Percentiles rank a stretch among this genome's conserved stretches.
Evolutionary conservation across 1,284 basidiomycete genomes (phyloP).

Genomic region (Gymnopus androsaceus): DNA sequence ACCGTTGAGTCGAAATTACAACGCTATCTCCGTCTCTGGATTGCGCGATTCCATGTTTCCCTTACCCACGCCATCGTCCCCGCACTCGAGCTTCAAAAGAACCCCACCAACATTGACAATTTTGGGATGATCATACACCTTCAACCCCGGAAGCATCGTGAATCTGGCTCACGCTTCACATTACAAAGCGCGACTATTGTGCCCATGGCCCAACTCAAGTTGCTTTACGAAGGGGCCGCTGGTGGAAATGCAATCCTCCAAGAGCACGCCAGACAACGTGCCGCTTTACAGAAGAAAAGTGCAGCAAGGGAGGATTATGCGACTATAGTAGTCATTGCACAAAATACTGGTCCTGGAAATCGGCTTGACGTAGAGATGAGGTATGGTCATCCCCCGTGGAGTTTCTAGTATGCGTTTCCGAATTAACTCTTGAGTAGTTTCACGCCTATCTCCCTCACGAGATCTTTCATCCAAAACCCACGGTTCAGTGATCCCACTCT

Average conservation of each 20-base stretch:
- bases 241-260: not conserved
- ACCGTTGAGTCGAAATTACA: not conserved
- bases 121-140: not conserved
- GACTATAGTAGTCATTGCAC: slow-evolving; percentile 1
- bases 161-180: not conserved
- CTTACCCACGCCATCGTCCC: not conserved
- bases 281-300: not conserved
- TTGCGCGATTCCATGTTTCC: not conserved
- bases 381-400: no score
- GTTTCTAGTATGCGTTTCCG: no score
- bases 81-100: not conserved
- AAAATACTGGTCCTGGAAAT: not conserved
- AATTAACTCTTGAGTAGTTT: no score
- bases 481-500: no score
- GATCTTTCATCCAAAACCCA: no score
- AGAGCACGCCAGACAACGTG: not conserved
- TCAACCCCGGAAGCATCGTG: not conserved
- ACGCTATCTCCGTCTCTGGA: not conserved
- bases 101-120: not conserved
- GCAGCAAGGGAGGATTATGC: not conserved
- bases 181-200: not conserved
- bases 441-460: no score
- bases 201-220: not conserved
- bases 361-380: not conserved
- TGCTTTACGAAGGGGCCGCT: not conserved